Conservation (phyloP, 805 yeast species). For the Pichia phayaonensis region DNA sequence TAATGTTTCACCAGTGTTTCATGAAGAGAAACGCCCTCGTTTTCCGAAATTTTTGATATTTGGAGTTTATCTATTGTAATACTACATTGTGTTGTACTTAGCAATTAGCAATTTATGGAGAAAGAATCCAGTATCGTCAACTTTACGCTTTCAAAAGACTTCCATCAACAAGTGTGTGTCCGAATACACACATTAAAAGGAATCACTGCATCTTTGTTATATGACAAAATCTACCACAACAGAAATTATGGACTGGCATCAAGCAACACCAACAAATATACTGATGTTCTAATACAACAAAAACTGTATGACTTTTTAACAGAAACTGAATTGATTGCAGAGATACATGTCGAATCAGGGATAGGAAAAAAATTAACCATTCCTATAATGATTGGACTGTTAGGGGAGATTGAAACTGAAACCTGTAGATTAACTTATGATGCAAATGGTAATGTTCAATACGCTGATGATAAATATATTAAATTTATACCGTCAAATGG, state of each 20-base stretch:
- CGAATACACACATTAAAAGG: constrained; percentile 30
- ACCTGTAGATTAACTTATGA: not conserved
- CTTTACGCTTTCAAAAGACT: constrained; percentile 50
- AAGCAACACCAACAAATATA: not conserved
- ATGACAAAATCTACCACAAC: not conserved
- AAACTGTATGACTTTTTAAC: constrained; percentile 13
- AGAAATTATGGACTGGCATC: not conserved
- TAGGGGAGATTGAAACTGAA: not conserved
- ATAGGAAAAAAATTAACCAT: constrained; percentile 37
- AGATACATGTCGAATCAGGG: constrained; percentile 19
- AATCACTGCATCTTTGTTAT: constrained; percentile 6
- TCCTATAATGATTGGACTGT: constrained; percentile 31
- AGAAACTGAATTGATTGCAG: constrained; percentile 7
- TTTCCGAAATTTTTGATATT: too few species aligned
- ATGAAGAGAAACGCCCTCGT: too few species aligned
- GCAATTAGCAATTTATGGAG: not conserved
- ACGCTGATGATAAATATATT: not conserved
- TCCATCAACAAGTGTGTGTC: constrained; percentile 40
- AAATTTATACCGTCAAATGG: not conserved
- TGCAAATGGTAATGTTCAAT: not conserved
- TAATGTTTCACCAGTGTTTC: too few species aligned
- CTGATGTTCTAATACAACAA: constrained; percentile 10
- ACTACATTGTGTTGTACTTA: not conserved
- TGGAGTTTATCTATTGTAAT: not conserved
- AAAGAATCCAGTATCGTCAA: constrained; percentile 21